Evolutionary conservation across 345 rosid species (phyloP).

Genomic region (Rhodomyrtus tomentosa): DNA sequence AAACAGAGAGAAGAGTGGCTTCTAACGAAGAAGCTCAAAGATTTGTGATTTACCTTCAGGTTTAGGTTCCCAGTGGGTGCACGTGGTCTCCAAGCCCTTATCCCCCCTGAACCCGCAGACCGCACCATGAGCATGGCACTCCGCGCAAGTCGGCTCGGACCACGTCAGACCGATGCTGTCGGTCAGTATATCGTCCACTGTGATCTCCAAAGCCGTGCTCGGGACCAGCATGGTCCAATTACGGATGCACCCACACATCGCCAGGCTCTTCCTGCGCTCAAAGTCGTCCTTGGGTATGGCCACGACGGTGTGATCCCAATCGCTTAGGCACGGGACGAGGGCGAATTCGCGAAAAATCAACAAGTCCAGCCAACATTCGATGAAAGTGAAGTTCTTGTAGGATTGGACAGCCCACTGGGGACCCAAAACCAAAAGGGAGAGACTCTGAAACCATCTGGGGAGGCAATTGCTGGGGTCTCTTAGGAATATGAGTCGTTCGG

Average conservation of each 20-base stretch:
- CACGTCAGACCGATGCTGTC: slow-evolving; percentile 2
- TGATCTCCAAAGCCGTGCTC: background rate
- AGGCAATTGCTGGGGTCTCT: slow-evolving; percentile 1
- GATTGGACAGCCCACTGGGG: background rate
- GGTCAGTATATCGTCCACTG: background rate
- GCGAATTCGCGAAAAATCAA: background rate
- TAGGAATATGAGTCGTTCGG: background rate
- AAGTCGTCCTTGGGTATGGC: background rate
- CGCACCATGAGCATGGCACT: slow-evolving; percentile 2
- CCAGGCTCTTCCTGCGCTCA: background rate
- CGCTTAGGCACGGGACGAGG: slow-evolving; percentile 10
- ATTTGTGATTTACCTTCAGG: background rate
- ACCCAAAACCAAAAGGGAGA: background rate
- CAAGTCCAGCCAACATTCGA: background rate
- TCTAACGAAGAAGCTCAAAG: background rate
- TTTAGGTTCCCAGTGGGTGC: background rate
- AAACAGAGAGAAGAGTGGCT: background rate
- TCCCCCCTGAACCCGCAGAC: slow-evolving; percentile 5
- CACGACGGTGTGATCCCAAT: background rate
- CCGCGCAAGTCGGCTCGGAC: slow-evolving; percentile 3
- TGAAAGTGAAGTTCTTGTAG: slow-evolving; percentile 1
- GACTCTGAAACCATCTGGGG: background rate
- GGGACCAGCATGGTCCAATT: slow-evolving; percentile 2
- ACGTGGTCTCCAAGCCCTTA: background rate
- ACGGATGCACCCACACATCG: background rate